A percentile compares a stretch with the other conserved stretches of the same genome.
Conservation (phyloP, 208 protist genomes). For the Leptomonas pyrrhocoris region DNA sequence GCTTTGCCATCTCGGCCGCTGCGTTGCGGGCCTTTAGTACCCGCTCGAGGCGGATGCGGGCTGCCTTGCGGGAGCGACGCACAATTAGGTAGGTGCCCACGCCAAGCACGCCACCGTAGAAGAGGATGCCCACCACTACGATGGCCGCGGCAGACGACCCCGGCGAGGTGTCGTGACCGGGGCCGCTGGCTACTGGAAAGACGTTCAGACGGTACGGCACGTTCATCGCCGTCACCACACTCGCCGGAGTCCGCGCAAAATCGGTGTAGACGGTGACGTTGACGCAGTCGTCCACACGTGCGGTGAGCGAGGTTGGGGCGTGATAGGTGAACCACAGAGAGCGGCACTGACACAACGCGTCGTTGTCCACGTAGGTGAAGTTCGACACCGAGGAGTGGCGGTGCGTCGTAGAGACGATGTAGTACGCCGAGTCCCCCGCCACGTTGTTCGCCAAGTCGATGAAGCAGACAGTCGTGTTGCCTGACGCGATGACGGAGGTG, state of each 20-base stretch:
- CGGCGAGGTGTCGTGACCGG: constrained; percentile 16
- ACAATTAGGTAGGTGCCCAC: constrained; percentile 37
- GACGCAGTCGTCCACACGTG: constrained; percentile 45
- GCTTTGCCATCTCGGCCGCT: constrained; percentile 1
- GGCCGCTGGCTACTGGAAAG: constrained; percentile 25
- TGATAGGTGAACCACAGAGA: constrained; percentile 49
- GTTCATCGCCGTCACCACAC: constrained; percentile 18
- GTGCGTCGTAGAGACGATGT: constrained; percentile 35
- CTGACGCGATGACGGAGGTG: constrained; percentile 31
- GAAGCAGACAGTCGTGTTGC: constrained; percentile 48
- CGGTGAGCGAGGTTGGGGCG: constrained; percentile 31
- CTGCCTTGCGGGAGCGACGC: constrained; percentile 32
- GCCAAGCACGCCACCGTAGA: constrained; percentile 47
- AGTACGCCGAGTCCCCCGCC: constrained; percentile 48
- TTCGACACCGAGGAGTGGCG: constrained; percentile 32
- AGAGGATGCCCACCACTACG: constrained; percentile 43
- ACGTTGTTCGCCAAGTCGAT: constrained; percentile 50
- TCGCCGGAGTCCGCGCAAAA: constrained; percentile 1
- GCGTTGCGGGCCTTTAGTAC: constrained; percentile 27
- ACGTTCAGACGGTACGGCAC: constrained; percentile 48
- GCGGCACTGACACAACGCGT: constrained; percentile 31
- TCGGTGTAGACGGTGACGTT: constrained; percentile 39
- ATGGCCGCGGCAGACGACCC: constrained; percentile 27
- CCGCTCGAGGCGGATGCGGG: constrained; percentile 36
- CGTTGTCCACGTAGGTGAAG: constrained; percentile 42